Base-by-base conservation (phyloP, 2,329 filamentous ascomycete genomes). In the Capronia coronata region DNA sequence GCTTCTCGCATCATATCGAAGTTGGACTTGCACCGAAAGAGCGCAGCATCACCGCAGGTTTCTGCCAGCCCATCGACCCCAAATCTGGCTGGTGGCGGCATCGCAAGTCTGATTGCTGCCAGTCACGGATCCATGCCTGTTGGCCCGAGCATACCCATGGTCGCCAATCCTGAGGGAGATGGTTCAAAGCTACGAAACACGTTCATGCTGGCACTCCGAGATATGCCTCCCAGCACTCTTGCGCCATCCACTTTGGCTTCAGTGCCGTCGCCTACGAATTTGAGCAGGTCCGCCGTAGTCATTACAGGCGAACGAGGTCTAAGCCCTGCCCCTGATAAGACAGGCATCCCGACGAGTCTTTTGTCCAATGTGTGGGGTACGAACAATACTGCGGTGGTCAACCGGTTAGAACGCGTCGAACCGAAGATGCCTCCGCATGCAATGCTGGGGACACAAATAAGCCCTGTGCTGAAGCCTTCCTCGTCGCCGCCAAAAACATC, bases 281-380 rank as follows among this genome's bases (percentile, higher is more conserved):
- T 96, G 61, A 96, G 90, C 69, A 88, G 87, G 62, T 82, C 82
- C 18, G 91, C 90, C 18, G 85, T 96, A 19, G 75, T 87, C 21
- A 80, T 91, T 13, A 87, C 84, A 59, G 84, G 83, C 44, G 89
- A 95, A 62, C 79, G 84, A 52, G 80, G 81, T 1, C 74, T 88
- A 49, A 77, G 77, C 2, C 67, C 81, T 14, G 81, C 82, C n/a
- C 69, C 71, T 42, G 78, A 82, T 59, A 79, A 74, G 40, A 76
- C 76, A n/a, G 80, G 84, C 35, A 80, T 95, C 68, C 87, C 90
- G 1, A 86, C 86, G 43, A 88, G 87, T 11, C 82, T 96, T 54
- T 80, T 95, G 73, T 90, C 90, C 25, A 97, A 97, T 64, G 78
- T 94, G 48, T 97, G 91, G 91, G 91, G 91, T 43, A 94, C 82